Evolutionary conservation across 2,329 filamentous ascomycete genomes (phyloP).

Genomic region (Hansfordia pulvinata): DNA sequence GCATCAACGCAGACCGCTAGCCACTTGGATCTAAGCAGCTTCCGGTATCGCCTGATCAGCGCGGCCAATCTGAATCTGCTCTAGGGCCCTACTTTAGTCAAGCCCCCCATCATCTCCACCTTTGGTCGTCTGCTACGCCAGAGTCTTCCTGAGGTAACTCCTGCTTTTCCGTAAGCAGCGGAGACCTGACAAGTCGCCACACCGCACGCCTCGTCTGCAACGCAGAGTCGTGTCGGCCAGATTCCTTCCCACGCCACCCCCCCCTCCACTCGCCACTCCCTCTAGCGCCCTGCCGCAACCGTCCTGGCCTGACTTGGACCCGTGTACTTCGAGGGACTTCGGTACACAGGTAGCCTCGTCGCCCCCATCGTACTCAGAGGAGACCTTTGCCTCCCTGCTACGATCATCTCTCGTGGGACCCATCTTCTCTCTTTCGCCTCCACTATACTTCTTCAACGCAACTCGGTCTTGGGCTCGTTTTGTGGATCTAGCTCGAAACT

Average conservation of each 20-base stretch:
- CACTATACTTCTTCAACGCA: conserved; percentile 11
- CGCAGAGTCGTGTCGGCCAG: too few relatives aligned
- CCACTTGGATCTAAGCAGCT: conserved; percentile 12
- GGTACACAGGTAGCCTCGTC: too few relatives aligned
- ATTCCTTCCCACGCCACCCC: too few relatives aligned
- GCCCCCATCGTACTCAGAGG: conserved; percentile 9
- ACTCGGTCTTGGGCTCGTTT: conserved; percentile 13
- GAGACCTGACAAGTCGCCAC: too few relatives aligned
- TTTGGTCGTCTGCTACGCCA: too few relatives aligned
- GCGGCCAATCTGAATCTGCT: conserved; percentile 9
- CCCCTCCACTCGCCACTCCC: too few relatives aligned
- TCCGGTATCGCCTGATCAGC: conserved; percentile 12
- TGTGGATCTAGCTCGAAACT: conserved; percentile 13
- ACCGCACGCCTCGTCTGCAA: too few relatives aligned
- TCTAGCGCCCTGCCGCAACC: too few relatives aligned
- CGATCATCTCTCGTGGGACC: conserved; percentile 9
- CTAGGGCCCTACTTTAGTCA: conserved; percentile 13
- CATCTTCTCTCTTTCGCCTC: conserved; percentile 10
- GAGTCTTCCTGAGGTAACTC: too few relatives aligned
- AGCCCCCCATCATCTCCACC: conserved; percentile 1
- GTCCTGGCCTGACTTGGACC: too few relatives aligned
- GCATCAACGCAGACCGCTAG: conserved; percentile 7
- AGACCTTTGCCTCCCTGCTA: conserved; percentile 10
- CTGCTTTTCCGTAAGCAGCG: background rate
- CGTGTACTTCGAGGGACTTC: too few relatives aligned